Evolutionary conservation across 2,329 filamentous ascomycete species (phyloP).

Genomic region (Sarocladium oryzae): DNA sequence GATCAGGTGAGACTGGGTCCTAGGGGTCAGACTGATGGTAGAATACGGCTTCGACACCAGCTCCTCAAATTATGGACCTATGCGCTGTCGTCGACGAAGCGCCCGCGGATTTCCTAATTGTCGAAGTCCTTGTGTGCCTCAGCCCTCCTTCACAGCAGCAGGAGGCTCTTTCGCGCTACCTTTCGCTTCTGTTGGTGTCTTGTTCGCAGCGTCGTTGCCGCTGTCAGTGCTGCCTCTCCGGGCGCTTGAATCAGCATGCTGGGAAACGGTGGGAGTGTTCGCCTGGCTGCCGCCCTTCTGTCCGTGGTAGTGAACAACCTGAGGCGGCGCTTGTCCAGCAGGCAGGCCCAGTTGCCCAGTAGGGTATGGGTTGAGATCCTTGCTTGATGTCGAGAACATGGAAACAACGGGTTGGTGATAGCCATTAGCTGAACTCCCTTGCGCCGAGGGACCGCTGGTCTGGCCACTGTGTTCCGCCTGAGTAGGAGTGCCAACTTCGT

Average conservation of each 20-base stretch:
- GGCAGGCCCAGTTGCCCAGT: conserved; percentile 58
- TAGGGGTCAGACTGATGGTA: no score
- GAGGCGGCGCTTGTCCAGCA: conserved; percentile 55
- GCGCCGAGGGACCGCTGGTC: conserved; percentile 3
- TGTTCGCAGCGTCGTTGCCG: conserved; percentile 14
- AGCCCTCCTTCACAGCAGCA: neutral
- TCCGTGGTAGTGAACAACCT: conserved; percentile 62
- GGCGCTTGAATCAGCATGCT: conserved; percentile 41
- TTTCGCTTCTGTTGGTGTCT: conserved; percentile 19
- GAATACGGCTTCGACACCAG: no score
- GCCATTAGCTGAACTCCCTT: conserved; percentile 44
- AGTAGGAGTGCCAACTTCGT: conserved; percentile 54
- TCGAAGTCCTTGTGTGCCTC: neutral
- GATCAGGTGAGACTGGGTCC: no score
- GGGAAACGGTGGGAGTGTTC: conserved; percentile 54
- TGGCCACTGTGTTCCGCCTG: conserved; percentile 47
- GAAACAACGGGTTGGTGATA: conserved; percentile 63
- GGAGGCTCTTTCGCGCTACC: neutral
- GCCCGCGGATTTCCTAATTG: no score
- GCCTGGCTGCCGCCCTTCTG: conserved; percentile 57
- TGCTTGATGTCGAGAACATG: conserved; percentile 64
- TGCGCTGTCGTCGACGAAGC: no score
- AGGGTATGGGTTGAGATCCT: conserved; percentile 62
- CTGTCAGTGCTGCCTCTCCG: conserved; percentile 43
- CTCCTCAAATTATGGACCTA: no score